Base-by-base conservation (phyloP, 2,329 filamentous ascomycete species). In the Botrytis paeoniae region DNA sequence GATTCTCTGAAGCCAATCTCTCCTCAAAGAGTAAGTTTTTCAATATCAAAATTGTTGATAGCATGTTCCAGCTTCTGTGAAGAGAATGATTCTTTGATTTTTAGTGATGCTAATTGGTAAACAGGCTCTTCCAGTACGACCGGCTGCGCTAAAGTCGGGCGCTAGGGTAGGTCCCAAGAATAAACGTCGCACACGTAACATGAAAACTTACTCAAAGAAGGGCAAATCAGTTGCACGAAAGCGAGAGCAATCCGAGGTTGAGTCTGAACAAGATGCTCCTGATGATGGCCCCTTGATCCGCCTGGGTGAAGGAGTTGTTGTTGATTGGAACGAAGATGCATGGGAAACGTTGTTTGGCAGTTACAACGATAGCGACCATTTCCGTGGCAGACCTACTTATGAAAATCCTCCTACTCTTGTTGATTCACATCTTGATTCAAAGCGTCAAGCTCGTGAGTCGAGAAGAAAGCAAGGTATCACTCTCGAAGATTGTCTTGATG, bases 401-500 rank as follows among this genome's bases (percentile, higher is more conserved):
- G 81, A 82, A 8, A 80, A 85, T 4, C 81, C 87, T 18, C 71
- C 71, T 48, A 60, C 51, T n/a, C 82, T 89, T 51, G 85, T 89
- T 73, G 89, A 93, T 80, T 83, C 89, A 1, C 90, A 90, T 43
- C 85, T 98, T 10, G 85, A 88, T 51, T 87, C 86, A 71, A 89
- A 88, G 78, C 88, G 89, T 77, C 86, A 87, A 72, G 86, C 85
- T 71, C 91, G 95, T 54, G 85, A 85, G 66, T 85, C 84, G 73
- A 91, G 94, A 12, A 88, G 86, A 78, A 92, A 91, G 82, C 86
- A 90, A 71, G 96, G 96, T 41, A 91, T 98, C 76, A 91, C 90
- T 0, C 86, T 99, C 7, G 92, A 96, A 35, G 94, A 98, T 78
- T 99, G 96, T 80, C 88, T 99, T 71, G 92, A 95, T 74, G 96